Evolutionary conservation across 257 asterid species (phyloP), one percentile per base, ranked within the genome.

Genomic region (Jaltomata sinuosa): DNA sequence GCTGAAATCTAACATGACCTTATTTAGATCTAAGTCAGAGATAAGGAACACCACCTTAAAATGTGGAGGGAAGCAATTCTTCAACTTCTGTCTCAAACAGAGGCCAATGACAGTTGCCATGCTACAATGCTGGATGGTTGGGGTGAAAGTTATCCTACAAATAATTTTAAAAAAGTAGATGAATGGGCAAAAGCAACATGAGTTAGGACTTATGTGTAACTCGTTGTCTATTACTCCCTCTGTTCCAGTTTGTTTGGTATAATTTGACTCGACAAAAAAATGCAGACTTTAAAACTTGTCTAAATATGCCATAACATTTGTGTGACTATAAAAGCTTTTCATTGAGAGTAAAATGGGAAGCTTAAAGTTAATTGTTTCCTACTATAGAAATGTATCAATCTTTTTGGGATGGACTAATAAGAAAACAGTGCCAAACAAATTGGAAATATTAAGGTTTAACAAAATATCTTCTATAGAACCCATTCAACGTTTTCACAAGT

Each of bases 121-220:
- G 90, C 90, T 96, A 93, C 99, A 94, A 83, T 96, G 98, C 88
- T 92, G 97, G 82, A 96, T 93, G n/a, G 99, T 96, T 8, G 99
- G 98, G 5, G 94, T 96, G 93, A 96, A 96, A 68, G 94, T 93
- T 62, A 96, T 89, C 97, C 99, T 95, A n/a, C 78, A 84, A 64
- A 82, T 29, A 47, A 72, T 32, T 31, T 69, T 71, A 2, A 47
- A 12, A 64, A 27, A 83, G 8, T 85, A n/a, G 80, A 47, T 76
- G 47, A 76, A 47, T 47, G 47, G 8, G 36, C 15, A 47, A 76
- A 15, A 76, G 22, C 6, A 14, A 72, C 22, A 45, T 25, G 38
- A 72, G 34, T n/a, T 0, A 22, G 38, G 80, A 72, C 6, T 72
- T 22, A 42, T 72, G 6, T 6, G 57, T 22, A 22, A 42, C 38